Evolutionary conservation across 129 eudicot species (phyloP).

Genomic region (Mikania micrantha): DNA sequence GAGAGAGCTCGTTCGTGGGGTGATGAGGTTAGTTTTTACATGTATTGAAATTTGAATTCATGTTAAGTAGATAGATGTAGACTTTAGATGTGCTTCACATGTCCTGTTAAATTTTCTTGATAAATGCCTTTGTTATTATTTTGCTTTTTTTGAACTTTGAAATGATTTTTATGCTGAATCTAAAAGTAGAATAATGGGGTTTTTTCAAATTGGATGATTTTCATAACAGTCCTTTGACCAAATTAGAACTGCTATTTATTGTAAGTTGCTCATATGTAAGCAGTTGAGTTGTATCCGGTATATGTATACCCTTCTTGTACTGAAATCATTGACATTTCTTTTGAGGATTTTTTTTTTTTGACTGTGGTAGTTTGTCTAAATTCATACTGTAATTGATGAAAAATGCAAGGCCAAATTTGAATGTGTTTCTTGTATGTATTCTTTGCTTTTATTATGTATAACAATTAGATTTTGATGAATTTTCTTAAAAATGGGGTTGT

Average conservation of each 20-base stretch:
- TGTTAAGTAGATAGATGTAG: too few species aligned
- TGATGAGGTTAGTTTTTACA: slow-evolving; percentile 65
- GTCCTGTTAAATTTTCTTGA: too few species aligned
- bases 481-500: neutral
- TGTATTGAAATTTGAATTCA: too few species aligned
- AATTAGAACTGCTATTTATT: neutral
- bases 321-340: too few species aligned
- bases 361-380: too few species aligned
- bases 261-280: neutral
- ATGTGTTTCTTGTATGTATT: neutral
- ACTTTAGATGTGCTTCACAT: too few species aligned
- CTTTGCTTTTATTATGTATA: neutral
- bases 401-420: neutral
- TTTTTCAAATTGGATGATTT: neutral
- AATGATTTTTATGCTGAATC: neutral
- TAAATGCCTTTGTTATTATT: too few species aligned
- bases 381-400: neutral
- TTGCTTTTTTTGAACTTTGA: too few species aligned
- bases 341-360: too few species aligned
- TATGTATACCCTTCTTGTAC: too few species aligned
- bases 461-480: too few species aligned
- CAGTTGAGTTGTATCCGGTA: neutral
- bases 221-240: neutral
- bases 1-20: slow-evolving; percentile 74
- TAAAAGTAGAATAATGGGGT: too few species aligned